Conservation (phyloP, 768 basidiomycete genomes). For the Phaeotremella skinneri region DNA sequence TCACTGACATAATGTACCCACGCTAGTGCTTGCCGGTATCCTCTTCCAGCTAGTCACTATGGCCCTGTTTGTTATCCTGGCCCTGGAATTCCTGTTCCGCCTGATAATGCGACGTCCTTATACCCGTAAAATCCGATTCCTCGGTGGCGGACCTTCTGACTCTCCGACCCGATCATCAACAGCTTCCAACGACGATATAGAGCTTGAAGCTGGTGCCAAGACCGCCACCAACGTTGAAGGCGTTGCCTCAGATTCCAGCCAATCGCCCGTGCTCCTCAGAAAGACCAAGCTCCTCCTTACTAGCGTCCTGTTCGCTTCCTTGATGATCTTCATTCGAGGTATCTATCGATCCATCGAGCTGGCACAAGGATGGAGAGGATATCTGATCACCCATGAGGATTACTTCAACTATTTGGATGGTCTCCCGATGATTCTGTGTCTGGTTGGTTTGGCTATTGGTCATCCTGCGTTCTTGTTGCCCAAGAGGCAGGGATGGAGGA, state of each 20-base stretch:
- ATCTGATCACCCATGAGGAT: constrained; percentile 32
- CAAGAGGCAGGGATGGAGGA: constrained; percentile 16
- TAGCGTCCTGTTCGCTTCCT: constrained; percentile 34
- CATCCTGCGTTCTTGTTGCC: constrained; percentile 40
- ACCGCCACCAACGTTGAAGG: not conserved
- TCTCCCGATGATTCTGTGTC: constrained; percentile 37
- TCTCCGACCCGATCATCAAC: not conserved
- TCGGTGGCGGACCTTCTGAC: constrained; percentile 1
- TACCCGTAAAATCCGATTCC: constrained; percentile 4
- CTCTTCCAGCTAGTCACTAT: constrained; percentile 45
- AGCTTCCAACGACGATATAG: not conserved
- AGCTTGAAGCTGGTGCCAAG: not conserved
- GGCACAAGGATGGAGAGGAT: constrained; percentile 41
- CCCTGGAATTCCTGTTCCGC: constrained; percentile 39
- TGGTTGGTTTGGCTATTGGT: constrained; percentile 26
- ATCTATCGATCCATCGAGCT: constrained; percentile 45
- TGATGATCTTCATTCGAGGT: constrained; percentile 41
- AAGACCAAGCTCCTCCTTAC: constrained; percentile 24
- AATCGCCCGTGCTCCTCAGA: constrained; percentile 11
- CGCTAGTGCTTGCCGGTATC: constrained; percentile 47
- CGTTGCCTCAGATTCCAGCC: not conserved
- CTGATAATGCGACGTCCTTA: constrained; percentile 31
- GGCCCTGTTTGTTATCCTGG: constrained; percentile 41
- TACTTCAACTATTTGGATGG: constrained; percentile 32
- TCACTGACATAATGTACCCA: not conserved